Conservation (phyloP, 768 basidiomycete species). For the Russula earlei region DNA sequence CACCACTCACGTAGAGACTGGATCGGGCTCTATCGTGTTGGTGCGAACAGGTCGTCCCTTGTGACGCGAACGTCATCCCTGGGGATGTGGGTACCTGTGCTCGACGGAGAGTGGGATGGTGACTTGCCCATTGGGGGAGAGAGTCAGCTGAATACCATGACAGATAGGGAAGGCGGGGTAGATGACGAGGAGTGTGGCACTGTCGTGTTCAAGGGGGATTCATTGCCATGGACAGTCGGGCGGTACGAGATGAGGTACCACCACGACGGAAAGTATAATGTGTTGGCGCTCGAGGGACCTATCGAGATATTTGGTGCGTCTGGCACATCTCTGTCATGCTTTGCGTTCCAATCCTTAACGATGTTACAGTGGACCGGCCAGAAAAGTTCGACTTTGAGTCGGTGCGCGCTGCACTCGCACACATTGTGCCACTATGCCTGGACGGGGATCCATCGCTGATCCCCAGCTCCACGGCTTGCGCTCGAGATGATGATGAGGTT, state of each 20-base stretch:
- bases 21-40: conserved; percentile 89
- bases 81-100: conserved; percentile 90
- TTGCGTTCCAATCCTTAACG: background rate
- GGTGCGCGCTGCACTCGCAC: conserved; percentile 57
- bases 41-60: conserved; percentile 73
- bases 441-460: conserved; percentile 79
- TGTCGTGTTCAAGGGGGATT: conserved; percentile 67
- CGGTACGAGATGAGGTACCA: conserved; percentile 90
- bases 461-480: conserved; percentile 37
- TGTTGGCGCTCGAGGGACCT: conserved; percentile 77
- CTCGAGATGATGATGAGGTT: conserved; percentile 15
- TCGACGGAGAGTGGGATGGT: conserved; percentile 90
- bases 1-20: conserved; percentile 89
- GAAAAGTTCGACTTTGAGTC: conserved; percentile 49
- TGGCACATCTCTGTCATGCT: too few species aligned
- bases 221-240: conserved; percentile 80
- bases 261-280: conserved; percentile 96
- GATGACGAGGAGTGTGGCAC: conserved; percentile 47
- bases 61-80: conserved; percentile 79
- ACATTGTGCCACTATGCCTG: conserved; percentile 77
- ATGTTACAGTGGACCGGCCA: conserved; percentile 56
- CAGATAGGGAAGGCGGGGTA: conserved; percentile 19
- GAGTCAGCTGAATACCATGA: conserved; percentile 23
- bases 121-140: conserved; percentile 53
- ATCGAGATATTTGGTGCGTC: conserved; percentile 80